These are phyloP conservation scores for Helichrysum umbraculigerum DNA, from an alignment of 129 eudicot species.

Conservation along the genomic window DNA sequence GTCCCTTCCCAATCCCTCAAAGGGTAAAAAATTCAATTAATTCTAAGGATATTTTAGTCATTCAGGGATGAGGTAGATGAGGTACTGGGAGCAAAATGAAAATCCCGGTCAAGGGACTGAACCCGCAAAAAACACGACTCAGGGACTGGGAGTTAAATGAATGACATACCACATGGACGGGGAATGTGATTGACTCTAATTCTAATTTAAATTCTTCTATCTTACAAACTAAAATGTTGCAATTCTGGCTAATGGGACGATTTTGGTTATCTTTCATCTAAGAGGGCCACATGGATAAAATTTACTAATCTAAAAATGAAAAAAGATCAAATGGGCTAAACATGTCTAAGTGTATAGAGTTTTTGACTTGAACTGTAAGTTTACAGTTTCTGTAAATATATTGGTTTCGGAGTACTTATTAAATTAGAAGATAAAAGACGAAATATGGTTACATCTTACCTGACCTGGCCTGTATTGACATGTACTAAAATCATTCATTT, in stretches of 20 bases:
- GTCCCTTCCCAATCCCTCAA: no score
- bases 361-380: background rate
- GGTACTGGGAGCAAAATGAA: no score
- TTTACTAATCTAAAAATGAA: background rate
- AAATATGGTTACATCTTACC: background rate
- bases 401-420: background rate
- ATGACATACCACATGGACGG: no score
- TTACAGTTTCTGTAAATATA: background rate
- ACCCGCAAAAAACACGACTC: no score
- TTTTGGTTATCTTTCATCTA: background rate
- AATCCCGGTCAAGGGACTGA: no score
- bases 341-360: background rate
- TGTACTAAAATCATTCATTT: background rate
- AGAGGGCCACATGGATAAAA: background rate
- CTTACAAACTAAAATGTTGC: background rate
- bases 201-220: conserved; percentile 11
- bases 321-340: background rate
- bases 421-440: background rate
- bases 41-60: no score
- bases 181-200: no score
- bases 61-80: no score
- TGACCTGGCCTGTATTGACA: background rate
- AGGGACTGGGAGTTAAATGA: no score
- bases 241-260: background rate
- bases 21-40: no score